These are phyloP conservation scores for Backusella morwellensis DNA, from an alignment of 192 early-diverging fungal species.

Conservation along the genomic window DNA sequence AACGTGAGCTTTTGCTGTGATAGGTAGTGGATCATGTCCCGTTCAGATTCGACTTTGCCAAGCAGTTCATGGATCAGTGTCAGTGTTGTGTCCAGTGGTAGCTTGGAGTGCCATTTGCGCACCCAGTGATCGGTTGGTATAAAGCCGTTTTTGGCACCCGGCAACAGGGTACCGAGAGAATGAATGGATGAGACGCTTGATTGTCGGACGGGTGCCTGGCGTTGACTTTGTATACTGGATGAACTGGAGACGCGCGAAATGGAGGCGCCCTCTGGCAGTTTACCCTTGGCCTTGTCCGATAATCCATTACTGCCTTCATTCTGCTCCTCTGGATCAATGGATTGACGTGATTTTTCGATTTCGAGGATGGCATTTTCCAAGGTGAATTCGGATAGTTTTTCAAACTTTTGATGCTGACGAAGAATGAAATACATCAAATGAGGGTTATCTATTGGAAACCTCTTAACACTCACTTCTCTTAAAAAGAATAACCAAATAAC, in stretches of 20 bases:
- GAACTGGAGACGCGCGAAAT: background rate
- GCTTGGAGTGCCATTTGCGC: constrained; percentile 6
- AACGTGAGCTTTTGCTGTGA: background rate
- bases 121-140: constrained; percentile 28
- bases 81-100: background rate
- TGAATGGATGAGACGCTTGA: background rate
- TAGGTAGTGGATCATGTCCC: background rate
- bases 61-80: background rate
- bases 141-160: constrained; percentile 14
- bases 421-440: constrained; percentile 80
- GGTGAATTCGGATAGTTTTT: constrained; percentile 63
- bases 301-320: background rate
- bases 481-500: background rate
- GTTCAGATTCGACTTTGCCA: background rate
- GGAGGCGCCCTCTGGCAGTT: background rate
- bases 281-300: constrained; percentile 17
- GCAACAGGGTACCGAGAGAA: background rate
- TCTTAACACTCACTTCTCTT: too few species aligned
- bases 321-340: background rate
- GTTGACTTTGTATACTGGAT: background rate
- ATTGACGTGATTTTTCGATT: constrained; percentile 46
- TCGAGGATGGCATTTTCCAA: constrained; percentile 63
- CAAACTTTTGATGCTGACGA: constrained; percentile 70
- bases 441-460: constrained; percentile 58
- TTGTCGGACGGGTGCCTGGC: background rate